These are phyloP conservation scores for Rhizopus arrhizus DNA, from an alignment of 371 early-diverging fungal genomes.

Conservation along the genomic window DNA sequence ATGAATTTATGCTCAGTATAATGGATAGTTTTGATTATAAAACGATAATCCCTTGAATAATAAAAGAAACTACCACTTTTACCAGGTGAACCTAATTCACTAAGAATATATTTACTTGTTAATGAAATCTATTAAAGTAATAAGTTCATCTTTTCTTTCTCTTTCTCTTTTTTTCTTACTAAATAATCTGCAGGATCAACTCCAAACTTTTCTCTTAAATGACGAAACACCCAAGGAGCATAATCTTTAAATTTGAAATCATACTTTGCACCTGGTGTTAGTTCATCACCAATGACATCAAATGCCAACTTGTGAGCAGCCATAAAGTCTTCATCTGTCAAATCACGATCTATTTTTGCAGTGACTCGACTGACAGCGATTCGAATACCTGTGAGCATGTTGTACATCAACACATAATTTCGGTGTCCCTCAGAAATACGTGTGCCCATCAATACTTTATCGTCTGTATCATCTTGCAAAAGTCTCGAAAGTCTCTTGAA, in stretches of 20 bases:
- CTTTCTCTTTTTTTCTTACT: conserved; percentile 45
- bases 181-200: conserved; percentile 94
- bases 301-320: conserved; percentile 93
- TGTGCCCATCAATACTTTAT: conserved; percentile 65
- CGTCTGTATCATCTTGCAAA: conserved; percentile 27
- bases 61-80: conserved; percentile 97
- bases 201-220: conserved; percentile 83
- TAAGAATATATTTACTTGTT: conserved; percentile 95
- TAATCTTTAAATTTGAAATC: conserved; percentile 99
- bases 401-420: conserved; percentile 91
- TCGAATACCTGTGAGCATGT: conserved; percentile 95
- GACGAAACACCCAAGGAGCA: conserved; percentile 95
- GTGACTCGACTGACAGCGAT: conserved; percentile 82
- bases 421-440: conserved; percentile 69
- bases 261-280: conserved; percentile 91
- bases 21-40: conserved; percentile 98
- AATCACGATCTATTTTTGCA: conserved; percentile 75
- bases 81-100: conserved; percentile 95
- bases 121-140: conserved; percentile 72
- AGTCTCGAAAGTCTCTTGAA: conserved; percentile 48
- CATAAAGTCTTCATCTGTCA: conserved; percentile 78
- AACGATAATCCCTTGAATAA: conserved; percentile 95
- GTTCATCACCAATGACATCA: conserved; percentile 92
- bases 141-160: not conserved
- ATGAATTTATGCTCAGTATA: conserved; percentile 94